Conservation (phyloP, 192 early-diverging fungal genomes). For the Rhizoclosmatium globosum region DNA sequence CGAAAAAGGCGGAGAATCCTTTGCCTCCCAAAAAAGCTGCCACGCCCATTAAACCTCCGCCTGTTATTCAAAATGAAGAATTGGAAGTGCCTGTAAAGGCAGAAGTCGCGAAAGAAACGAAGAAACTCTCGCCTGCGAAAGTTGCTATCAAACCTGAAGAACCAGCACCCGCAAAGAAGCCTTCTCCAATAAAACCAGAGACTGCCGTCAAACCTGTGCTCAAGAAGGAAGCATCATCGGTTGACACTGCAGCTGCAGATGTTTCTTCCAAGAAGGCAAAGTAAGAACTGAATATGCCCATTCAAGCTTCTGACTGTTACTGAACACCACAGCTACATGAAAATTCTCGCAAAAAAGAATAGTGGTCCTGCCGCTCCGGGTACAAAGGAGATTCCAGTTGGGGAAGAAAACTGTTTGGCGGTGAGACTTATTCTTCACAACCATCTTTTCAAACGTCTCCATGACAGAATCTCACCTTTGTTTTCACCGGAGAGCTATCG, state of each 20-base stretch:
- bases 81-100: no score
- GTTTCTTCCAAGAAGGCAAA: conserved; percentile 28
- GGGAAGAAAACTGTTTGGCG: conserved; percentile 75
- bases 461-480: conserved; percentile 79
- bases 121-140: neutral
- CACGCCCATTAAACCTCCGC: no score
- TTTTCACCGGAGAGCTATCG: conserved; percentile 90
- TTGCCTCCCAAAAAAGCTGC: no score
- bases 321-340: conserved; percentile 21
- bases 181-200: neutral
- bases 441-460: neutral
- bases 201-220: neutral
- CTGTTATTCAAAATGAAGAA: no score
- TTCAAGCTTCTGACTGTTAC: neutral
- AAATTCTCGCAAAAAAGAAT: conserved; percentile 18
- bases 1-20: no score
- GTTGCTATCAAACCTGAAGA: neutral
- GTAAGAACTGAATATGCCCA: neutral
- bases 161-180: neutral
- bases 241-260: neutral
- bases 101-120: no score
- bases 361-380: conserved; percentile 63
- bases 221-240: neutral
- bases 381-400: conserved; percentile 74
- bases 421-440: conserved; percentile 27